Evolutionary conservation across 2,329 filamentous ascomycete species (phyloP).

Genomic region (Leptographium lundbergii): DNA sequence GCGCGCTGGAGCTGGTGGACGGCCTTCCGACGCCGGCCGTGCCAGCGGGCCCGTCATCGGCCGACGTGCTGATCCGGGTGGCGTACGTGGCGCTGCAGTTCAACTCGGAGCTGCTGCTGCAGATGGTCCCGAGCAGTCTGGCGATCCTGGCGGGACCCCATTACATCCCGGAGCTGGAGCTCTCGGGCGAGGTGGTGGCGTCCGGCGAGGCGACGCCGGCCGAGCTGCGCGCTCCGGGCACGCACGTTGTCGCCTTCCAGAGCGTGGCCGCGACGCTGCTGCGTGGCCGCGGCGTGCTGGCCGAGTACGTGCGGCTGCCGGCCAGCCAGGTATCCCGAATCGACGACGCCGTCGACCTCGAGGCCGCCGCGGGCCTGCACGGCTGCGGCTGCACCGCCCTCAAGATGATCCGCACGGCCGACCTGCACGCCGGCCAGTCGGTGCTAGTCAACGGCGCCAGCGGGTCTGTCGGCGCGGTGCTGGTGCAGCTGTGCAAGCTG

Average conservation of each 20-base stretch:
- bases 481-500: constrained; percentile 30
- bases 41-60: constrained; percentile 3
- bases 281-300: constrained; percentile 18
- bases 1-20: background rate
- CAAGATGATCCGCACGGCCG: constrained; percentile 15
- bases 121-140: constrained; percentile 14
- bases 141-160: background rate
- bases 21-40: background rate
- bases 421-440: constrained; percentile 19
- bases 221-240: constrained; percentile 12
- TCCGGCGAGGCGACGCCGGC: constrained; percentile 13
- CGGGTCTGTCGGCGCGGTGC: constrained; percentile 33
- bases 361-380: constrained; percentile 17
- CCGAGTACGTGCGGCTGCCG: constrained; percentile 21
- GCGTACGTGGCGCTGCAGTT: constrained; percentile 22
- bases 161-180: constrained; percentile 20
- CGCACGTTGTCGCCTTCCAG: constrained; percentile 17
- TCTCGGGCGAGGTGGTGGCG: constrained; percentile 19
- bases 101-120: constrained; percentile 13
- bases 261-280: constrained; percentile 9
- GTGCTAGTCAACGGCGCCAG: constrained; percentile 36
- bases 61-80: constrained; percentile 18
- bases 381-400: constrained; percentile 20
- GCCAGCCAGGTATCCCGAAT: constrained; percentile 14
- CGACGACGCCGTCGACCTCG: background rate